Conservation (phyloP, 768 basidiomycete species). For the Boletus pseudo-olivaceus region DNA sequence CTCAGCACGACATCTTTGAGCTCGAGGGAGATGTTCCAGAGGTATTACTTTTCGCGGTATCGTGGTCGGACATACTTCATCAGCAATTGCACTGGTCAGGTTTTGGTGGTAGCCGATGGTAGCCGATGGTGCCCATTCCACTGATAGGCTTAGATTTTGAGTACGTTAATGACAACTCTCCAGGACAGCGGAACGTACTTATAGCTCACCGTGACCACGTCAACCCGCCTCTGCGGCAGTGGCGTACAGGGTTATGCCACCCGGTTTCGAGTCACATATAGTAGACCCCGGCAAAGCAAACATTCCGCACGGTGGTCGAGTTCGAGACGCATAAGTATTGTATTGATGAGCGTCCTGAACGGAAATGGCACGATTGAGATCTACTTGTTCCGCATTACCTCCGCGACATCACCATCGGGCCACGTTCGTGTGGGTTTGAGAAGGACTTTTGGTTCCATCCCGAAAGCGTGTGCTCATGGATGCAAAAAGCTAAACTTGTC, state of each 20-base stretch:
- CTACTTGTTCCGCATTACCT: neutral
- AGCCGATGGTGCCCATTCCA: no score
- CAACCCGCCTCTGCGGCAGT: neutral
- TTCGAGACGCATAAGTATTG: neutral
- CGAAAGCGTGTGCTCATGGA: neutral
- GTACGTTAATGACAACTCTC: neutral
- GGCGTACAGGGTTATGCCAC: neutral
- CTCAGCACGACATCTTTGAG: neutral
- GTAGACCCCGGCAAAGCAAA: no score
- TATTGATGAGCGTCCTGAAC: neutral
- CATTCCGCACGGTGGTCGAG: neutral
- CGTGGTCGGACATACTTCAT: no score
- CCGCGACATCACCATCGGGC: neutral
- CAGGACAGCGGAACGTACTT: neutral
- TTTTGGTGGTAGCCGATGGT: no score
- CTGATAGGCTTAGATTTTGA: no score
- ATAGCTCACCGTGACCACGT: neutral
- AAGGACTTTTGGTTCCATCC: neutral
- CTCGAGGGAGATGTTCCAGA: no score
- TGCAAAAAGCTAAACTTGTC: neutral
- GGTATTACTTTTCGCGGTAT: no score
- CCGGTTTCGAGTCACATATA: neutral
- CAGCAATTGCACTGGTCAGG: no score
- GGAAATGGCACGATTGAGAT: neutral
- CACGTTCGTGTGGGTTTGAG: neutral